phyloP scores from a whole-genome alignment of 345 rosid genomes.

The Citrus australasica region DNA sequence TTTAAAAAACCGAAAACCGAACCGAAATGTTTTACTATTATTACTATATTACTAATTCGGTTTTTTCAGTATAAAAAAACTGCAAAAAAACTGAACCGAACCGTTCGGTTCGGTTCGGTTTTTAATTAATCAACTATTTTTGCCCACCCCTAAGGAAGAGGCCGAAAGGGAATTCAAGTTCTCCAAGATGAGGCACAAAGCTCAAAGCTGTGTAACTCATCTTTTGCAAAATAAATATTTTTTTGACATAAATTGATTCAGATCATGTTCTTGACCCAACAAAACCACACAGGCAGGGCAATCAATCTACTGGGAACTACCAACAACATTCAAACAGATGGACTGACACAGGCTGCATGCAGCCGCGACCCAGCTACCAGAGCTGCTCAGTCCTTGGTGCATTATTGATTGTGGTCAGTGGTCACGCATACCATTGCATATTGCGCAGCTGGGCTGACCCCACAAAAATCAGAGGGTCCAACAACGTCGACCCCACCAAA shows the following conservation, averaged over 20 bases:
- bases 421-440: conserved; percentile 15
- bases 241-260: neutral
- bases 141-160: too few species aligned
- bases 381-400: conserved; percentile 13
- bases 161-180: too few species aligned
- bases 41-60: too few species aligned
- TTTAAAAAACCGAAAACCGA: too few species aligned
- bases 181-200: neutral
- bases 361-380: neutral
- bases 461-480: neutral
- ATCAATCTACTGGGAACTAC: conserved; percentile 3
- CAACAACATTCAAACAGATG: conserved; percentile 12
- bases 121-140: too few species aligned
- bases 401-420: conserved; percentile 24
- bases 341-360: neutral
- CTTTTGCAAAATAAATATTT: neutral
- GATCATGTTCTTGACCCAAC: neutral
- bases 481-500: conserved; percentile 4
- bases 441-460: conserved; percentile 12
- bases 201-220: neutral
- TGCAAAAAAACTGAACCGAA: too few species aligned
- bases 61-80: too few species aligned
- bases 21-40: too few species aligned
- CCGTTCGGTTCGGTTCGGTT: too few species aligned
- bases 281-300: neutral